These are phyloP conservation scores for Boehmeria nivea DNA, from an alignment of 306 rosid species.

Conservation along the genomic window DNA sequence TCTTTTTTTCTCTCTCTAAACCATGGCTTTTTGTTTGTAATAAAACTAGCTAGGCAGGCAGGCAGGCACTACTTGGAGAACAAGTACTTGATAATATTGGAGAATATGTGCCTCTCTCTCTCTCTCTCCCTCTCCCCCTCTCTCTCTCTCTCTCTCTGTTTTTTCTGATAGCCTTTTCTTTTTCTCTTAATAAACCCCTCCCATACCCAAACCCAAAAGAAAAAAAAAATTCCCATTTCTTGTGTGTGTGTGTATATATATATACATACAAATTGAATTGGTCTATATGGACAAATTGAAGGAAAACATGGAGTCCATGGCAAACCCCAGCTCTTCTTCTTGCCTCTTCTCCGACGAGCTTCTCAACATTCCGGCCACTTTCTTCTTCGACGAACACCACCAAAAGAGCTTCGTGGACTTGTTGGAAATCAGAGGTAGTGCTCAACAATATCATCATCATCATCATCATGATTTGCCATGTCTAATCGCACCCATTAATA, in stretches of 20 bases:
- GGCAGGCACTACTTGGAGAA: conserved; percentile 22
- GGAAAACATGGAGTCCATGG: neutral
- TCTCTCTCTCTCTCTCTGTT: too few relatives aligned
- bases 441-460: conserved; percentile 1
- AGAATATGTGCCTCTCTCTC: conserved; percentile 3
- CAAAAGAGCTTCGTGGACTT: conserved; percentile 46
- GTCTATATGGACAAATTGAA: conserved; percentile 35
- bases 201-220: too few relatives aligned
- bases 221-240: neutral
- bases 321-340: neutral
- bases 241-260: neutral
- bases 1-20: neutral
- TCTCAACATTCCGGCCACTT: conserved; percentile 25
- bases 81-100: conserved; percentile 15
- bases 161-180: too few relatives aligned
- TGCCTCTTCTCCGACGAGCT: conserved; percentile 42
- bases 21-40: neutral
- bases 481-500: too few relatives aligned
- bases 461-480: neutral
- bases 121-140: neutral
- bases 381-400: neutral
- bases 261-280: too few relatives aligned
- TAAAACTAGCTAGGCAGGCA: neutral
- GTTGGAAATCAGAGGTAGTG: conserved; percentile 18
- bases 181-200: too few relatives aligned